These are phyloP conservation scores for Epichloe glyceriae DNA, from an alignment of 2,329 filamentous ascomycete species.

Conservation along the genomic window DNA sequence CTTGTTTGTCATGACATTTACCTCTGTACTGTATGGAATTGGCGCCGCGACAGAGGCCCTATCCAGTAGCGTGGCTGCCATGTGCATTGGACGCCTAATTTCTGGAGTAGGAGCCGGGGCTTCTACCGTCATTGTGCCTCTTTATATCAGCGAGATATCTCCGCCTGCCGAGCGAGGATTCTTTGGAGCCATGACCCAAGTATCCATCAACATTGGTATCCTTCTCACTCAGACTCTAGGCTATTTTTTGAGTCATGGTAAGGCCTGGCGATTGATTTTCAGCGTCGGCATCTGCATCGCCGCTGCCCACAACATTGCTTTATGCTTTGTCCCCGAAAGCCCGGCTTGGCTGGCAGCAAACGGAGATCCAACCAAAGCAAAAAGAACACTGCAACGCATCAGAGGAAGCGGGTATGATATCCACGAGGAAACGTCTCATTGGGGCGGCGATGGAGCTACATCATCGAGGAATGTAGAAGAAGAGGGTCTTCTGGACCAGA, in stretches of 20 bases:
- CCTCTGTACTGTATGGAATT: slow-evolving; percentile 59
- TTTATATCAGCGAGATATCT: slow-evolving; percentile 88
- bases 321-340: slow-evolving; percentile 74
- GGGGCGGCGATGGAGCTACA: slow-evolving; percentile 32
- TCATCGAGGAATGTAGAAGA: slow-evolving; percentile 42
- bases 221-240: slow-evolving; percentile 71
- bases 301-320: slow-evolving; percentile 49
- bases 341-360: slow-evolving; percentile 73
- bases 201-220: slow-evolving; percentile 89
- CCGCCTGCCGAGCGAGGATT: slow-evolving; percentile 63
- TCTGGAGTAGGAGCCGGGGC: slow-evolving; percentile 78
- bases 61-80: slow-evolving; percentile 49
- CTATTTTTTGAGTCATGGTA: slow-evolving; percentile 71
- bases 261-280: slow-evolving; percentile 74
- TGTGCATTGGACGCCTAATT: slow-evolving; percentile 64
- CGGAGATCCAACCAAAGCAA: slow-evolving; percentile 47
- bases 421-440: slow-evolving; percentile 55
- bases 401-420: slow-evolving; percentile 58
- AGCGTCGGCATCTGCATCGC: slow-evolving; percentile 59
- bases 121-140: slow-evolving; percentile 80
- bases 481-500: slow-evolving; percentile 48
- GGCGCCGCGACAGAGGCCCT: slow-evolving; percentile 68
- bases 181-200: slow-evolving; percentile 76
- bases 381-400: slow-evolving; percentile 58
- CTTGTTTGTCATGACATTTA: slow-evolving; percentile 61